Evolutionary conservation across 2,329 filamentous ascomycete genomes (phyloP), one percentile per base, ranked within the genome.

Genomic region (Clonostachys sp.): DNA sequence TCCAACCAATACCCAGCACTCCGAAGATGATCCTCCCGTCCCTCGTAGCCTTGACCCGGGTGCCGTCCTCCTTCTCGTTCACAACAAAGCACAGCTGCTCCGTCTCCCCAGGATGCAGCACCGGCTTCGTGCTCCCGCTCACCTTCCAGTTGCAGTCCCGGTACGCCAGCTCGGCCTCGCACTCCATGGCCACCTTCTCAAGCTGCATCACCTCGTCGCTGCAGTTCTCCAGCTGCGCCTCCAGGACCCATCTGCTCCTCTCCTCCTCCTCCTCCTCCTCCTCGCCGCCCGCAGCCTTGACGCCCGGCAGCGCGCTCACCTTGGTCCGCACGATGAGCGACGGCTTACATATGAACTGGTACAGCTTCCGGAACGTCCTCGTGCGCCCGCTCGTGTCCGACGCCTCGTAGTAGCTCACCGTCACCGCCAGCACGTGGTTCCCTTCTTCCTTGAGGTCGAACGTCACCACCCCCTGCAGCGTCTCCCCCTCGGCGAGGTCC

Each of bases 221-320:
- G 61, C 91, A 88, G 66, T 97, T 99, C 72, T 99, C 94, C 49
- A 99, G 68, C 70, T 99, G 94, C 24, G 92, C 94, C 66, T 99
- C 94, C 44, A 99, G 75, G 13, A 89, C 84, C 79, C 89, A 96
- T 49, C 69, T 62, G 50, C 71, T 53, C 49, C 54, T 48, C 42
- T 52, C 50, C 14, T 44, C 36, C 8, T 13, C 36, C 42, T 52
- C 50, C 14, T 44, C 36, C 8, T 13, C 36, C 36, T 39, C 36
- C 24, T 30, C 24, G 24, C 24, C 24, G 24, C 24, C 24, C 24
- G 24, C 24, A 34, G 46, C 13, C 24, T 17, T 41, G 44, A 18
- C 2, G 24, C 24, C 24, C 35, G 20, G 49, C 47, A 89, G 61
- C 45, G 83, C 77, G 5, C 87, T 88, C 4, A 90, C 81, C 65